These are phyloP conservation scores for Candida adriatica DNA, from an alignment of 805 yeast genomes.

Conservation along the genomic window DNA sequence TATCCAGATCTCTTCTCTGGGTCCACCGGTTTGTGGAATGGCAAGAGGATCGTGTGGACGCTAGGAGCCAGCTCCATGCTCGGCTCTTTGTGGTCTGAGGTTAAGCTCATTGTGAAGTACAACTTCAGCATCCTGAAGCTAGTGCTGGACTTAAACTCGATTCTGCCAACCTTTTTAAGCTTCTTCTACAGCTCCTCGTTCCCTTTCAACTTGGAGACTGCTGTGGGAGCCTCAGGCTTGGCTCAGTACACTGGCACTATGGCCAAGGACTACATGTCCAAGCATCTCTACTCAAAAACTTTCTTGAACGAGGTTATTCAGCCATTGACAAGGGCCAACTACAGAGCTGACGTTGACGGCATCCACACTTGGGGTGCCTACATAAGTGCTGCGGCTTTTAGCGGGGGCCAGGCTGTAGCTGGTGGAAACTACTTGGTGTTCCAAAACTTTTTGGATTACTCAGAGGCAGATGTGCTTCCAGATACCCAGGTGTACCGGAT, in stretches of 20 bases:
- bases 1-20: constrained; percentile 11
- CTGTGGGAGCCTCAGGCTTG: constrained; percentile 21
- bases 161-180: neutral
- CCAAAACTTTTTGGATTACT: constrained; percentile 29
- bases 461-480: constrained; percentile 28
- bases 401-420: constrained; percentile 26
- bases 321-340: constrained; percentile 37
- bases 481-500: constrained; percentile 25
- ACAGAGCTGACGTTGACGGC: constrained; percentile 33
- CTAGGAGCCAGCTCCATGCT: constrained; percentile 1
- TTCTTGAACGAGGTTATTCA: constrained; percentile 30
- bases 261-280: constrained; percentile 23
- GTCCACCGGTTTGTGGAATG: constrained; percentile 33
- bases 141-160: neutral
- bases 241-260: constrained; percentile 14
- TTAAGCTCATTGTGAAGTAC: constrained; percentile 25
- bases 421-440: constrained; percentile 45
- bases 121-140: constrained; percentile 24
- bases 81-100: neutral
- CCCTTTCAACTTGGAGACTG: constrained; percentile 1
- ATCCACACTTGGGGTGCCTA: constrained; percentile 36
- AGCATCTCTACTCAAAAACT: constrained; percentile 19
- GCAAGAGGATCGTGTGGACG: constrained; percentile 20
- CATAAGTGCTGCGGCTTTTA: constrained; percentile 34
- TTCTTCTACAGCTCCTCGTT: neutral